Base-by-base conservation (phyloP, 75 land plant genomes). In the Azolla pinnata region DNA sequence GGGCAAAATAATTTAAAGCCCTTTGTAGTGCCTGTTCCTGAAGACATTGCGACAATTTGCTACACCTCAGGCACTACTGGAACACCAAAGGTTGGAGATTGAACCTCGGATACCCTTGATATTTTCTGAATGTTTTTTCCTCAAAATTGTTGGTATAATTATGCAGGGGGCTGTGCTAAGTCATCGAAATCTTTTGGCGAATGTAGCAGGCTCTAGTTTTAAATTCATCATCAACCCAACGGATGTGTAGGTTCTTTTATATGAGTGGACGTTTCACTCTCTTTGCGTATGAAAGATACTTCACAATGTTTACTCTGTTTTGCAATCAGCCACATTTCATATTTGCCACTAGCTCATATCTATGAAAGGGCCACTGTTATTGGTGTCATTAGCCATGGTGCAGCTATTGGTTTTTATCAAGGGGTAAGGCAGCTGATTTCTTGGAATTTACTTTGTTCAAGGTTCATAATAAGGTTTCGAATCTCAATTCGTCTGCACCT, bases 11-110 rank as follows among this genome's bases (percentile, higher is more conserved):
- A 78, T 56, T 55, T 62, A 14, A 80, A 72, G 47, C 85, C 83
- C 24, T 86, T 86, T 74, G 61, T 68, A 45, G 79, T 91, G 25
- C 99, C 99, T 42, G 66, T 64, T 52, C 80, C 96, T 50, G 88
- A 89, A 18, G 99, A 95, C 48, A 52, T 90, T 65, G 97, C 99
- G 28, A 95, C 99, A 4, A 77, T 95, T 56, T 95, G 97, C 70
- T 95, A 95, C 54, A 95, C 99, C 5, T 88, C 95, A 77, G 99
- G 99, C 19, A 95, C 99, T 21, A 95, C 99, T 55, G 99, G 99
- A 48, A 90, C 96, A 46, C 99, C 99, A 17, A 95, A 95, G 87
- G 98, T 88, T 33, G 29, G 28, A 10, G 44, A 25, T 27, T 65
- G 45, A 17, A 23, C 24, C n/a, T 40, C 48, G 47, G 3, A 7